phyloP scores from a whole-genome alignment of 1,284 basidiomycete species.

The Vanrija humicola region DNA sequence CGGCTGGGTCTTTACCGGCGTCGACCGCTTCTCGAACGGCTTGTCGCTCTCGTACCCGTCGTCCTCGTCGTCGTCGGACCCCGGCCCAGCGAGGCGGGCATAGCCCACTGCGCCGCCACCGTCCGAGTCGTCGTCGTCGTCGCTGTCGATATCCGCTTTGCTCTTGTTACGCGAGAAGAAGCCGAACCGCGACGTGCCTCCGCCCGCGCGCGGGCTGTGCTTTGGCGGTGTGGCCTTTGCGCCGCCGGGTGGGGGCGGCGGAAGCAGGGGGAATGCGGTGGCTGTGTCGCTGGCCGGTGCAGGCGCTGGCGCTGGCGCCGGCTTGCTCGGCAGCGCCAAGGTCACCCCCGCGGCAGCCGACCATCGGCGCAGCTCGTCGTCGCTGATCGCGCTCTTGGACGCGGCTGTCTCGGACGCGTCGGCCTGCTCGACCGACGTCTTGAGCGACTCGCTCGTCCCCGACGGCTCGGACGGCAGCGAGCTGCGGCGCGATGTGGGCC shows the following conservation, averaged over 20 bases:
- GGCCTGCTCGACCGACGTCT: constrained; percentile 20
- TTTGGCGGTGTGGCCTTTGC: constrained; percentile 11
- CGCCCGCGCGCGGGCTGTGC: not conserved
- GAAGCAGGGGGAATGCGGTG: constrained; percentile 29
- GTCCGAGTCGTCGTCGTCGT: constrained; percentile 11
- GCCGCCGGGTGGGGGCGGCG: constrained; percentile 20
- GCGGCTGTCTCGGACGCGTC: constrained; percentile 27
- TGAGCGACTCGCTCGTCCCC: constrained; percentile 2
- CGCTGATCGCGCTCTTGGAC: constrained; percentile 19
- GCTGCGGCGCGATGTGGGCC: not conserved
- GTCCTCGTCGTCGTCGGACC: constrained; percentile 29
- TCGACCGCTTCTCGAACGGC: constrained; percentile 6
- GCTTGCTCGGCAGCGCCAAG: not conserved
- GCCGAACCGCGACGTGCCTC: constrained; percentile 14
- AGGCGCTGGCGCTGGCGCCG: not conserved
- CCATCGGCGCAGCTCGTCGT: constrained; percentile 37
- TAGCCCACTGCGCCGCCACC: constrained; percentile 19
- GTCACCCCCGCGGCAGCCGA: constrained; percentile 28
- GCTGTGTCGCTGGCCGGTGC: not conserved
- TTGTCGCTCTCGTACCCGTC: constrained; percentile 22
- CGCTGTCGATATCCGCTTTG: constrained; percentile 12
- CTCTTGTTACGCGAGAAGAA: constrained; percentile 34
- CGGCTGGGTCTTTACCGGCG: not conserved
- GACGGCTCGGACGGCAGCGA: not conserved
- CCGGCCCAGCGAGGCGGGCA: constrained; percentile 26